Base-by-base conservation (phyloP, 306 rosid species). In the Canavalia gladiata region DNA sequence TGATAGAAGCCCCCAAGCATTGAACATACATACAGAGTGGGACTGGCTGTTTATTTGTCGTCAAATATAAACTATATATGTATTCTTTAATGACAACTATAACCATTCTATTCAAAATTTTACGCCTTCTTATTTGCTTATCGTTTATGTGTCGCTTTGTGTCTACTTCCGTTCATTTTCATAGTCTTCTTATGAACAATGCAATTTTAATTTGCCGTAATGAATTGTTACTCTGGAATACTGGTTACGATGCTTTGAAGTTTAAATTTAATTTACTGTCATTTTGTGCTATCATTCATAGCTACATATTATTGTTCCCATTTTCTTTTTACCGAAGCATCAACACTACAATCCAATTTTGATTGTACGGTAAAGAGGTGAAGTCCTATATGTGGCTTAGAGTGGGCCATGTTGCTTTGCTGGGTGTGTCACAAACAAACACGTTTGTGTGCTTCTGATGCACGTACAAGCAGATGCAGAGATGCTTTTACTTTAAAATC, bases 331-430 rank as follows among this genome's bases (percentile, higher is more conserved):
- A 78, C 78, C 78, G 75, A 81, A 71, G 74, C 77, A 76, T 69
- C 72, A 35, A 35, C 73, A 72, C 55, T 52, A 11, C 62, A 47
- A 51, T 88, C 66, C 72, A 81, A 83, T 4, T 18, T 78, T 69
- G 80, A 81, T 80, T 72, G 80, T 84, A 75, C 88, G 80, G 83
- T n/a, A 74, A 64, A 51, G 62, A 55, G 74, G 49, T 13, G 83
- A 65, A 6, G 54, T 55, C 52, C 56, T 66, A 50, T 80, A 80
- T 34, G 1, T 31, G 12, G 39, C 51, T 62, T 9, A 39, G 31
- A 46, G 78, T 49, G 90, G 87, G 82, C 83, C 90, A 62, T 31
- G 11, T 7, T 81, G 60, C 73, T 56, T 39, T 70, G 79, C 66
- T 74, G 81, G 81, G 81, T 71, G 81, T 71, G 4, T 75, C 81